Evolutionary conservation across 306 rosid genomes (phyloP), one percentile per base, ranked within the genome.

Genomic region (Ochetophila trinervis): DNA sequence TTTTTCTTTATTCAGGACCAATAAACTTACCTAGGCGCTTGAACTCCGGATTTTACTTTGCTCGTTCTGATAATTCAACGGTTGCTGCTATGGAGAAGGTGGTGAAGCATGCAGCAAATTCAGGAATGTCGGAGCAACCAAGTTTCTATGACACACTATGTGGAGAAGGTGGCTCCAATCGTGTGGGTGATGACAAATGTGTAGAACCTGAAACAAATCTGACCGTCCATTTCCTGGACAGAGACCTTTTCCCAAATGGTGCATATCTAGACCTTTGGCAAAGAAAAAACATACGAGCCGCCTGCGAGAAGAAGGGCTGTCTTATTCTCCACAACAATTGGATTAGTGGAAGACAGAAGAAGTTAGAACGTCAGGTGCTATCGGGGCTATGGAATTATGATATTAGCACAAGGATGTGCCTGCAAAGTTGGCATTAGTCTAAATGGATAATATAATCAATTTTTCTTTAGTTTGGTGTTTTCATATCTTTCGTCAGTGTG

Each of bases 21-120:
- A 81, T 86, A 68, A 93, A 93, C 80, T 65, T 86, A 50, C 99
- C 99, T 3, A 87, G 99, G 74, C 93, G 99, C 75, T 78, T 93
- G 85, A 93, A 93, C 88, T 93, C 97, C 16, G 97, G 99, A 71
- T 90, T 93, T 82, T 93, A 90, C 71, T 87, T 84, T 80, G 97
- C 87, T 73, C 86, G 71, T 75, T 86, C 94, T 22, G 91, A 89
- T 66, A 48, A 23, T 52, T 74, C 86, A 51, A 93, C 99, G 23
- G 81, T 86, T 79, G 77, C 91, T 52, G 99, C 96, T 30, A 73
- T 93, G 75, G 85, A 86, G 75, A 93, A 84, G 81, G 97, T 93
- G 60, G 96, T 90, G 74, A 85, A 62, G 75, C 94, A 93, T 72
- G 97, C 99, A 54, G 88, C 83, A 77, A 89, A 77, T 57, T 93